Evolutionary conservation across 306 rosid genomes (phyloP).

Genomic region (Coriaria nepalensis): DNA sequence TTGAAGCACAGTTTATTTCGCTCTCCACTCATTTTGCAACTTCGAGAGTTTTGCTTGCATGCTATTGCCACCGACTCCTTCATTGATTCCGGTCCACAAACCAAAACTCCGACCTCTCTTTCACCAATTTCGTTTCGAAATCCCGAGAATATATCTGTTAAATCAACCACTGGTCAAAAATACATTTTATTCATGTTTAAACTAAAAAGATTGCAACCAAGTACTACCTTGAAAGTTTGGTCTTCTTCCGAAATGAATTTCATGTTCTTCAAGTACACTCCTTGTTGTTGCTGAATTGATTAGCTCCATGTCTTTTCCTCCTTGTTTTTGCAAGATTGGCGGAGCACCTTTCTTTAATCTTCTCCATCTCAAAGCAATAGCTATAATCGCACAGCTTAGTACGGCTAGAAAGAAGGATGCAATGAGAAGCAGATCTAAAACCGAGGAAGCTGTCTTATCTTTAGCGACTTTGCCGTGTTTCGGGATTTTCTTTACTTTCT

Average conservation of each 20-base stretch:
- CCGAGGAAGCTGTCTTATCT: conserved; percentile 48
- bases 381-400: conserved; percentile 27
- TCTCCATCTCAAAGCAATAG: conserved; percentile 45
- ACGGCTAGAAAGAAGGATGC: conserved; percentile 42
- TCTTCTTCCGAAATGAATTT: conserved; percentile 63
- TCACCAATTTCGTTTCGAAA: conserved; percentile 34
- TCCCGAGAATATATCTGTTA: conserved; percentile 42
- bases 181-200: background rate
- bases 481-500: conserved; percentile 22
- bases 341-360: conserved; percentile 39
- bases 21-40: too few species aligned
- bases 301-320: conserved; percentile 15
- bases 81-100: conserved; percentile 76
- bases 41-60: conserved; percentile 34
- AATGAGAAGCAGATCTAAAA: conserved; percentile 47
- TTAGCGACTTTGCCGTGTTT: conserved; percentile 24
- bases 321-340: conserved; percentile 18
- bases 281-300: conserved; percentile 32
- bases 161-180: conserved; percentile 8
- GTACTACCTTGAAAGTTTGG: conserved; percentile 59
- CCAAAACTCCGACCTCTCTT: conserved; percentile 50
- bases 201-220: background rate
- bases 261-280: conserved; percentile 48
- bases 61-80: conserved; percentile 47
- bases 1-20: conserved; percentile 26